Base-by-base conservation (phyloP, 768 basidiomycete genomes). In the Rhodotorula paludigena region DNA sequence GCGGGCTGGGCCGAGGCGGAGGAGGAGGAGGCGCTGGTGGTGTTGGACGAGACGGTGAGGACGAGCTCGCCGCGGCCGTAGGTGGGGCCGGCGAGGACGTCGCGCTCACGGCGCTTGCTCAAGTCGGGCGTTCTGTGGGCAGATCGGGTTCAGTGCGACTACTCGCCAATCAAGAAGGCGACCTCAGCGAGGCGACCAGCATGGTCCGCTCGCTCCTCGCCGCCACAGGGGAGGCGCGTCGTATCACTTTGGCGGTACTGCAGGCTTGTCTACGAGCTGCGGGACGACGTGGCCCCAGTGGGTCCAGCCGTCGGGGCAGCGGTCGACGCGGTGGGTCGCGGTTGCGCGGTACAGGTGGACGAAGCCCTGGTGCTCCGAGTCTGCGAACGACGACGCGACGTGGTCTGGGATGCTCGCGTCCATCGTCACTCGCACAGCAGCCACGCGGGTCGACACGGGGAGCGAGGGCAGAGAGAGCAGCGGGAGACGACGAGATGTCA, bases 211-310 rank as follows among this genome's bases (percentile, higher is more conserved):
- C n/a, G n/a, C n/a, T n/a, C n/a, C n/a, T n/a, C n/a, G n/a, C n/a
- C n/a, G n/a, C n/a, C n/a, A n/a, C n/a, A n/a, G n/a, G n/a, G n/a
- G 23, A n/a, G 41, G 16, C 15, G 38, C n/a, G 20, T 1, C 6
- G 38, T 33, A 49, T 33, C 30, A 59, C 59, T 51, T 52, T 2
- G 56, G 59, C 1, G 68, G 68, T 1, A 61, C 63, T 2, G 58
- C 55, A 3, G 68, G 68, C 44, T 69, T 69, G 16, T 60, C 39
- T 1, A 12, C 48, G 36, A 69, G 55, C 2, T 42, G 41, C 10
- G 68, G 63, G 8, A 69, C 55, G 52, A 64, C 41, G 30, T 64
- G 63, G 30, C 57, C 42, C 41, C 36, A 56, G 33, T 68, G 67
- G 4, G 36, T 33, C 33, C 53, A 61, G 4, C 12, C 16, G 38